Evolutionary conservation across 345 rosid species (phyloP), one percentile per base, ranked within the genome.

Genomic region (Laguncularia racemosa): DNA sequence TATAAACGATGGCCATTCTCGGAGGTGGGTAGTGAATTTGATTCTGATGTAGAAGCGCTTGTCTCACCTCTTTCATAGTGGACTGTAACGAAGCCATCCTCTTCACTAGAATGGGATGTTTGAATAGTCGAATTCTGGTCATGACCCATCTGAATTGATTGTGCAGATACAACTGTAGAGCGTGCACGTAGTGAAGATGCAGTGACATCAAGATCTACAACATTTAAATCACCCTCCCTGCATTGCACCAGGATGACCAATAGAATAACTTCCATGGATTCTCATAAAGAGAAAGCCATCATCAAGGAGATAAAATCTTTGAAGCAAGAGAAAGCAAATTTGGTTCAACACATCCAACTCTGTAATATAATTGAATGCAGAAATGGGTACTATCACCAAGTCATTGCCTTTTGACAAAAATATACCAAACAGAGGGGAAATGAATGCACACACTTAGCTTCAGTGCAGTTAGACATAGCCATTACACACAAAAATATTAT

Each of bases 211-310:
- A 44, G 12, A 17, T 44, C 65, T 20, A 28, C 4, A 21, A 2
- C 48, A 26, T 60, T 52, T 20, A 60, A 52, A 63, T 46, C 48
- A 21, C 65, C 65, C 54, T 59, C 53, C 64, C 74, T 70, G 20
- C 43, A 51, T 53, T 46, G 20, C 44, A n/a, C n/a, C 7, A 55
- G 0, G 12, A 33, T 55, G 44, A 38, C 46, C 23, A 38, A 46
- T 33, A 55, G 14, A 33, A 4, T 10, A 0, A 12, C 18, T 16
- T 55, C 3, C 15, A 20, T 43, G 40, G 7, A 33, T 7, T 33
- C 40, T 33, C 40, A 33, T 1, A 33, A 4, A 33, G 9, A 33
- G 11, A 33, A 33, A 10, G 40, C 40, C 40, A 33, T 4, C 4
- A 33, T 33, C 40, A 33, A 33, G 40, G 9, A 33, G 40, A 33